A percentile compares a stretch with the other conserved stretches of the same genome.
Evolutionary conservation across 768 basidiomycete genomes (phyloP).

Genomic region (Kwoniella bestiolae): DNA sequence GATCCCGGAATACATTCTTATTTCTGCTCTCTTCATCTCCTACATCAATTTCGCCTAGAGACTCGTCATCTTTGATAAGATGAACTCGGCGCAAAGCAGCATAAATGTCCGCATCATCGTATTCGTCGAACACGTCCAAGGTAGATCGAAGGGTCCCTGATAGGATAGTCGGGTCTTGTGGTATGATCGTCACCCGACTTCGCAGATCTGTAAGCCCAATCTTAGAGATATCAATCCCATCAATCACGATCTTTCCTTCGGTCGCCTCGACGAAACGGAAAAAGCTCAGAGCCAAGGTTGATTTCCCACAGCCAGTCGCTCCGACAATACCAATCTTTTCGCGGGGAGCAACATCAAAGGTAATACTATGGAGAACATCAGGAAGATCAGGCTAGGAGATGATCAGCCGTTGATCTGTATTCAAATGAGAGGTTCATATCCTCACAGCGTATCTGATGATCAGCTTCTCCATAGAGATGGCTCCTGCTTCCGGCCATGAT

Average conservation of each 20-base stretch:
- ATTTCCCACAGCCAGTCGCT: constrained; percentile 55
- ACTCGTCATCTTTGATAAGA: constrained; percentile 48
- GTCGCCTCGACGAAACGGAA: constrained; percentile 90
- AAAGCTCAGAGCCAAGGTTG: constrained; percentile 70
- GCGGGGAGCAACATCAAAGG: constrained; percentile 71
- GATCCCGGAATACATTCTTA: constrained; percentile 53
- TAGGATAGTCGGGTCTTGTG: constrained; percentile 87
- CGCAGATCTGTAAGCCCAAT: constrained; percentile 83
- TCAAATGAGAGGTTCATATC: neutral
- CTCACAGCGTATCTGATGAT: constrained; percentile 65
- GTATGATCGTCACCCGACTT: constrained; percentile 67
- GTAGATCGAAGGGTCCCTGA: constrained; percentile 80
- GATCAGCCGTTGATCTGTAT: constrained; percentile 1
- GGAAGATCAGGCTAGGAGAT: constrained; percentile 76
- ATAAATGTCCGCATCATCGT: constrained; percentile 75
- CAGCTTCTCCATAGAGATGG: constrained; percentile 71
- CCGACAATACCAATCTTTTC: constrained; percentile 70
- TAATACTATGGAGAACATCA: constrained; percentile 77
- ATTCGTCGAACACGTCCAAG: constrained; percentile 83
- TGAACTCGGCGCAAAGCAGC: constrained; percentile 57
- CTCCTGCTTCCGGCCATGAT: constrained; percentile 73
- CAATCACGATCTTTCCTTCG: constrained; percentile 73
- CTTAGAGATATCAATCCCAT: constrained; percentile 73
- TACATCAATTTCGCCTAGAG: constrained; percentile 1
- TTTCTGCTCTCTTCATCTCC: constrained; percentile 48